Evolutionary conservation across 73 alveolate genomes (phyloP).

Genomic region (Symbiodinium pilosum): DNA sequence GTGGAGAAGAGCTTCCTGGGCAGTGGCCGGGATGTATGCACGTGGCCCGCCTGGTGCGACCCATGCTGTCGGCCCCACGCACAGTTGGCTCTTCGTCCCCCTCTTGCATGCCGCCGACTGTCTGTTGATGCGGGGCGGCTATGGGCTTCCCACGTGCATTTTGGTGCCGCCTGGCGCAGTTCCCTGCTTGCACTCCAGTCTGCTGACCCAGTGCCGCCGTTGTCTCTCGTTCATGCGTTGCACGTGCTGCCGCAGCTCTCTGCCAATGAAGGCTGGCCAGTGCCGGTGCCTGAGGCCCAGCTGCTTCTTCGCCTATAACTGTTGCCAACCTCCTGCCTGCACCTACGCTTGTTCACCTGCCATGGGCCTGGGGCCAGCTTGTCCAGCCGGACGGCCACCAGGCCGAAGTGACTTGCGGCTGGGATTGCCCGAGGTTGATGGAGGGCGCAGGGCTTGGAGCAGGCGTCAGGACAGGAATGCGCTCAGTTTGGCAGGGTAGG

Average conservation of each 20-base stretch:
- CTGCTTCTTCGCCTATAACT: no score
- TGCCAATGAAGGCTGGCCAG: no score
- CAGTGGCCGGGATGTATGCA: no score
- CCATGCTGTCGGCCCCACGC: neutral
- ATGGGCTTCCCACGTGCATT: neutral
- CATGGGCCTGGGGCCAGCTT: no score
- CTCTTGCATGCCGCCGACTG: constrained; percentile 18
- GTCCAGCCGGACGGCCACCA: no score
- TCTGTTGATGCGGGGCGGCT: neutral
- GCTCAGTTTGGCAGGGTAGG: neutral
- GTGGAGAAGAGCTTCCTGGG: constrained; percentile 13
- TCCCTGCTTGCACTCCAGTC: neutral
- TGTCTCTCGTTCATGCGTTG: neutral
- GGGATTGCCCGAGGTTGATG: no score
- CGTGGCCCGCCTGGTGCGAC: neutral
- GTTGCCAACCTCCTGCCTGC: no score
- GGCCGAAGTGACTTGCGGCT: no score
- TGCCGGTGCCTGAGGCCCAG: no score
- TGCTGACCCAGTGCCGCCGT: neutral
- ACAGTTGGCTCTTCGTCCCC: constrained; percentile 40
- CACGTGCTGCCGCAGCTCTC: neutral
- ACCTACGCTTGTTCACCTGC: no score
- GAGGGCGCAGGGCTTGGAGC: no score
- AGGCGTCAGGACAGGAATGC: no score
- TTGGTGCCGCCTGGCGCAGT: neutral